A percentile compares a stretch with the other conserved stretches of the same genome.
Conservation (phyloP, 768 basidiomycete species). For the Trichaptum fuscoviolaceum region DNA sequence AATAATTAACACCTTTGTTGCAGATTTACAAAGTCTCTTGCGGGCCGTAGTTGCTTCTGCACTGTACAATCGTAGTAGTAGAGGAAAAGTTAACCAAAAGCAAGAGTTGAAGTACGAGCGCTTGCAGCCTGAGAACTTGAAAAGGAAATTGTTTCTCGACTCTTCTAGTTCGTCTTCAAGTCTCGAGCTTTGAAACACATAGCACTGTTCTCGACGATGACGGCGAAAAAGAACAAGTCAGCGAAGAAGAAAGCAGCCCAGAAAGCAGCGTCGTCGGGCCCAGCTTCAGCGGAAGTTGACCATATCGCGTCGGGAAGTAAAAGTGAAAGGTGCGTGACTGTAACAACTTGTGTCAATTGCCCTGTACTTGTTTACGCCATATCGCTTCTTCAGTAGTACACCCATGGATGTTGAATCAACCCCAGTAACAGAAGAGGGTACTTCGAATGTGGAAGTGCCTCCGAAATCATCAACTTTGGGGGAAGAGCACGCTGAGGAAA, state of each 20-base stretch:
- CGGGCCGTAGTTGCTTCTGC: not conserved
- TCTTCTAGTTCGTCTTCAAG: not conserved
- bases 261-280: not conserved
- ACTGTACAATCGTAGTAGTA: too few species aligned
- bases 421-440: not conserved
- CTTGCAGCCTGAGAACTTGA: too few species aligned
- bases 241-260: not conserved
- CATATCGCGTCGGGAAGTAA: not conserved
- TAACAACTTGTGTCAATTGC: not conserved
- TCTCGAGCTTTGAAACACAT: too few species aligned
- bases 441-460: not conserved
- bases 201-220: not conserved
- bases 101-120: too few species aligned
- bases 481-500: constrained; percentile 7
- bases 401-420: not conserved
- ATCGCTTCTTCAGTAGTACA: not conserved
- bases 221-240: not conserved
- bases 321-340: not conserved
- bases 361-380: not conserved
- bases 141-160: not conserved
- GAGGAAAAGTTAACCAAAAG: too few species aligned
- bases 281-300: not conserved
- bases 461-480: constrained; percentile 10
- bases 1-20: not conserved
- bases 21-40: not conserved